These are phyloP conservation scores for Hawksworthiomyces lignivorus DNA, from an alignment of 2,329 filamentous ascomycete species.

Conservation along the genomic window DNA sequence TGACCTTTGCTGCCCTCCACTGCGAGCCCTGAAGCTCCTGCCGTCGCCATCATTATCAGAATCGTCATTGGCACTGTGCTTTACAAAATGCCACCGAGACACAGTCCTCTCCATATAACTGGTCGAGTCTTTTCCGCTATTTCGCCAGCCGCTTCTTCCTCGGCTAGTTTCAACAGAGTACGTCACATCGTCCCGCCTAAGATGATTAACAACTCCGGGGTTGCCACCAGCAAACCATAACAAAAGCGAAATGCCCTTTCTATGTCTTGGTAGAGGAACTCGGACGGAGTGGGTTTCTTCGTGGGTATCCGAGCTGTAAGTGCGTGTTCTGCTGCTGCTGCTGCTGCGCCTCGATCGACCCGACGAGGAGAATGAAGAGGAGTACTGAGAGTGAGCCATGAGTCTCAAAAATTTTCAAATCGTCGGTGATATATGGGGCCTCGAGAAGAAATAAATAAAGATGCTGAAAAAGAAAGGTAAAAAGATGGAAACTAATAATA, in stretches of 20 bases:
- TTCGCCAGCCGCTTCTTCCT: background rate
- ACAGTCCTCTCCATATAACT: background rate
- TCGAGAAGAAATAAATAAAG: too few relatives aligned
- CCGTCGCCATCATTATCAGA: background rate
- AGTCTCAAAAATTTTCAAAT: too few relatives aligned
- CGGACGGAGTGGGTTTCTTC: background rate
- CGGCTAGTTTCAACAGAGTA: background rate
- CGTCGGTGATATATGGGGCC: too few relatives aligned
- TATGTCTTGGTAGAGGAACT: constrained; percentile 3
- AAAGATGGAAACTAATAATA: too few relatives aligned
- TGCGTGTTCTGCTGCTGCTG: background rate
- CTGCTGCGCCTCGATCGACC: background rate
- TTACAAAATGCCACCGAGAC: constrained; percentile 4
- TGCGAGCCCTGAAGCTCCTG: background rate
- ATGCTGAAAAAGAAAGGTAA: too few relatives aligned
- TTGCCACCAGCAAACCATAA: constrained; percentile 10
- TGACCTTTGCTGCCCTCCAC: too few relatives aligned
- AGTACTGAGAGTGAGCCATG: background rate
- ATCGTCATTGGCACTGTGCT: background rate
- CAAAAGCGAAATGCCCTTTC: background rate
- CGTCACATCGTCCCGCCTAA: constrained; percentile 6
- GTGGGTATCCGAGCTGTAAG: background rate
- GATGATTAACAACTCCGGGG: constrained; percentile 6
- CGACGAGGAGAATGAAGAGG: constrained; percentile 2
- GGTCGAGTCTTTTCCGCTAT: background rate